Evolutionary conservation across 768 basidiomycete species (phyloP).

Genomic region (Suillus bovinus): DNA sequence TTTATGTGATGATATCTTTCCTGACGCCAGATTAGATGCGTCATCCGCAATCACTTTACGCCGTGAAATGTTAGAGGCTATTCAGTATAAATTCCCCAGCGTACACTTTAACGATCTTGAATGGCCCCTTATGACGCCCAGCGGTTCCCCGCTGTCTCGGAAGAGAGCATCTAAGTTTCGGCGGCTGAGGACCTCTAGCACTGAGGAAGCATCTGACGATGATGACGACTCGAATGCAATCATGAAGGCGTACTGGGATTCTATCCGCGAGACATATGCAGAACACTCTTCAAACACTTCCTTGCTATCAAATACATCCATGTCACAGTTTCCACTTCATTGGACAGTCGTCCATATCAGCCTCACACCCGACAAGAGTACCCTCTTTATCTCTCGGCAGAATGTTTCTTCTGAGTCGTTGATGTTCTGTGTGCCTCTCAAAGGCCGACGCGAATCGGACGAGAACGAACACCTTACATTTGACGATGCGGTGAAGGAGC

Average conservation of each 20-base stretch:
- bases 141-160: slow-evolving; percentile 39
- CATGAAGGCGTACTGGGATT: slow-evolving; percentile 64
- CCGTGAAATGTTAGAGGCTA: slow-evolving; percentile 83
- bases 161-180: slow-evolving; percentile 16
- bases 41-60: slow-evolving; percentile 77
- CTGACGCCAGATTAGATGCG: slow-evolving; percentile 49
- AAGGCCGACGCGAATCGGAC: slow-evolving; percentile 74
- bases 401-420: slow-evolving; percentile 60
- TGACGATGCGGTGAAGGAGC: slow-evolving; percentile 68
- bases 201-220: slow-evolving; percentile 23
- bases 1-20: not conserved
- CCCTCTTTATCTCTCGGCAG: slow-evolving; percentile 82
- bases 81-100: slow-evolving; percentile 65
- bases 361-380: slow-evolving; percentile 79
- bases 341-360: slow-evolving; percentile 88
- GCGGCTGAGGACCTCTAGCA: slow-evolving; percentile 24
- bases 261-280: slow-evolving; percentile 56
- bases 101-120: slow-evolving; percentile 58
- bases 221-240: slow-evolving; percentile 39
- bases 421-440: slow-evolving; percentile 87
- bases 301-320: slow-evolving; percentile 41
- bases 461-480: slow-evolving; percentile 77
- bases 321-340: slow-evolving; percentile 56
- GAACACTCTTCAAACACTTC: slow-evolving; percentile 40
- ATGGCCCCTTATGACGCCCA: slow-evolving; percentile 63